These are phyloP conservation scores for Modicella reniformis DNA, from an alignment of 371 early-diverging fungal genomes.

Conservation along the genomic window DNA sequence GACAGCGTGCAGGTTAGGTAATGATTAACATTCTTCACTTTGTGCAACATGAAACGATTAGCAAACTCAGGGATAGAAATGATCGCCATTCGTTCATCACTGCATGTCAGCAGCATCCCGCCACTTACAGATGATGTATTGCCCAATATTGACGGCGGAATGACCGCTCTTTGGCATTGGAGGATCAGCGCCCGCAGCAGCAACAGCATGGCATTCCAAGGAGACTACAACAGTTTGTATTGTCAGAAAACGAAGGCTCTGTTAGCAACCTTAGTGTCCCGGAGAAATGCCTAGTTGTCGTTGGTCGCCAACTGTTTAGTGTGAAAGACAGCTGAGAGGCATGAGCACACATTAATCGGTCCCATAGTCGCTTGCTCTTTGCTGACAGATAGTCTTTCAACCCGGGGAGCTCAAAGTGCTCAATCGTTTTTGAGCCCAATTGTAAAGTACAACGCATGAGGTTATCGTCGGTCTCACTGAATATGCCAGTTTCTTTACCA, in stretches of 20 bases:
- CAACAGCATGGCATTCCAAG: slow-evolving; percentile 40
- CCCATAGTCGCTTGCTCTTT: background rate
- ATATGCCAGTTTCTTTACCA: slow-evolving; percentile 55
- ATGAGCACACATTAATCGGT: too few species aligned
- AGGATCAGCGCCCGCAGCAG: slow-evolving; percentile 34
- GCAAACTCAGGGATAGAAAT: slow-evolving; percentile 4
- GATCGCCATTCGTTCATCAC: background rate
- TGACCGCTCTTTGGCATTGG: slow-evolving; percentile 49
- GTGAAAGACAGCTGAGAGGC: too few species aligned
- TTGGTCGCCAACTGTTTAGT: too few species aligned
- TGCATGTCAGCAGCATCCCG: background rate
- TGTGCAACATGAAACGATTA: slow-evolving; percentile 26
- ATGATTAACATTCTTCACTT: background rate
- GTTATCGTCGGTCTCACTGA: too few species aligned
- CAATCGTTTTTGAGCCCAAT: background rate
- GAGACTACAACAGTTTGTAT: too few species aligned
- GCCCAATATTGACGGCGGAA: slow-evolving; percentile 50
- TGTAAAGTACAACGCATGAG: background rate
- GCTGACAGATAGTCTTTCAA: background rate
- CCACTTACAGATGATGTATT: slow-evolving; percentile 53
- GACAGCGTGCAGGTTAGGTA: background rate
- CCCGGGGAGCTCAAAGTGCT: background rate
- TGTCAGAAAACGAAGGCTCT: background rate
- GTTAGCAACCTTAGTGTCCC: too few species aligned
- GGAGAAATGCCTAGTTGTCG: too few species aligned